Conservation (phyloP, 805 yeast genomes). For the Teunomyces lycoperdinae region DNA sequence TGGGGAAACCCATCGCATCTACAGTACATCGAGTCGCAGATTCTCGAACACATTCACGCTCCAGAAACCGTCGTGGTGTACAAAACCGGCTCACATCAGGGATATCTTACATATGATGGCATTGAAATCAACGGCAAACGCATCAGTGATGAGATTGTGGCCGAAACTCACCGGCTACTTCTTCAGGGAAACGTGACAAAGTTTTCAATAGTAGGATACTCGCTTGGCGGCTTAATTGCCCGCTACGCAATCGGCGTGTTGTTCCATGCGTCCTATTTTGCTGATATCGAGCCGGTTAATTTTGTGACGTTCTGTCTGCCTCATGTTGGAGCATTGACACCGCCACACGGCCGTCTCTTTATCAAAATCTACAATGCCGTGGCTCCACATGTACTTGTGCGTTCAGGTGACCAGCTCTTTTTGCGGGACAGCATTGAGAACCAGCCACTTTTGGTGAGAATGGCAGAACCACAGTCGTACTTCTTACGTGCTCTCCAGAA, state of each 20-base stretch:
- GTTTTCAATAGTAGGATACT: constrained; percentile 81
- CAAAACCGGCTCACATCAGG: constrained; percentile 60
- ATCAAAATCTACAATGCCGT: constrained; percentile 56
- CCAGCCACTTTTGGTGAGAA: constrained; percentile 57
- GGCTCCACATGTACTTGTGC: constrained; percentile 66
- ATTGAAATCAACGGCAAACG: constrained; percentile 80
- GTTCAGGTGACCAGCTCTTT: constrained; percentile 74
- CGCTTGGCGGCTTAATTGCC: constrained; percentile 83
- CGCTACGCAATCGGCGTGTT: constrained; percentile 78
- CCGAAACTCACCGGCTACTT: constrained; percentile 15
- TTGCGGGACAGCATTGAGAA: constrained; percentile 39
- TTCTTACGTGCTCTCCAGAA: constrained; percentile 54
- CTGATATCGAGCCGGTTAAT: constrained; percentile 51
- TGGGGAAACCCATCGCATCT: constrained; percentile 80
- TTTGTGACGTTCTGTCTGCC: constrained; percentile 53
- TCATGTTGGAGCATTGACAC: constrained; percentile 70
- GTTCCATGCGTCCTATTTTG: constrained; percentile 51
- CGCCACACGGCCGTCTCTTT: constrained; percentile 18
- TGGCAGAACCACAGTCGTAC: constrained; percentile 62
- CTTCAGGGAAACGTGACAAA: constrained; percentile 46
- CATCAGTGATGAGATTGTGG: constrained; percentile 61
- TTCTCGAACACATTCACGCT: constrained; percentile 28
- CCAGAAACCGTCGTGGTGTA: constrained; percentile 38
- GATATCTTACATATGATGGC: constrained; percentile 82
- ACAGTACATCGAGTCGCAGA: constrained; percentile 52